phyloP scores from a whole-genome alignment of 1,284 basidiomycete genomes.

The Malassezia yamatoensis region DNA sequence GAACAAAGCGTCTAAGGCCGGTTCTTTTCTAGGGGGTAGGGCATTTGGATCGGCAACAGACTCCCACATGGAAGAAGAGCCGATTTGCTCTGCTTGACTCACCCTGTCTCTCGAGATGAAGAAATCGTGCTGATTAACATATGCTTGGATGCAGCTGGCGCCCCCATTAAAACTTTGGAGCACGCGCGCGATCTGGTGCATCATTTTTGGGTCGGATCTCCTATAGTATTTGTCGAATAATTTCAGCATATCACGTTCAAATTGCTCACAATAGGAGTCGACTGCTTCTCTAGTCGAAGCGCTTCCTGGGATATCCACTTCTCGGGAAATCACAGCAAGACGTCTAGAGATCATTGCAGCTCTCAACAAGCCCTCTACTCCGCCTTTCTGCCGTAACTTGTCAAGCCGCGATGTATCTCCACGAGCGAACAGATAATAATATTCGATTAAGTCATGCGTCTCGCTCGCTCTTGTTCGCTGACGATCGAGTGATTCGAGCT shows the following conservation, averaged over 20 bases:
- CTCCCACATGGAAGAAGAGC: conserved; percentile 66
- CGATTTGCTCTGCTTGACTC: conserved; percentile 56
- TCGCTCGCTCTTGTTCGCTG: conserved; percentile 86
- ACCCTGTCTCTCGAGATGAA: conserved; percentile 56
- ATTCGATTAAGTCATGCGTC: conserved; percentile 85
- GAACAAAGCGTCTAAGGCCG: conserved; percentile 70
- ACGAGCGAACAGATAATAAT: conserved; percentile 82
- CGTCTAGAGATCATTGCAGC: conserved; percentile 82
- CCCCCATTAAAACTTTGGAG: conserved; percentile 97
- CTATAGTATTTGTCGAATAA: conserved; percentile 79
- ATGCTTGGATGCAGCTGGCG: conserved; percentile 89
- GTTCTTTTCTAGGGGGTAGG: conserved; percentile 67
- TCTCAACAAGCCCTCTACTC: conserved; percentile 67
- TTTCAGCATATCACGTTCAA: conserved; percentile 95
- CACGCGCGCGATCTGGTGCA: conserved; percentile 97
- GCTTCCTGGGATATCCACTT: conserved; percentile 56
- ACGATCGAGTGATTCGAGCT: conserved; percentile 86
- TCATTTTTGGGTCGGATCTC: conserved; percentile 95
- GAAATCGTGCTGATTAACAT: conserved; percentile 92
- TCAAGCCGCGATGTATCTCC: conserved; percentile 72
- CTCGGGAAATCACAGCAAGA: conserved; percentile 76
- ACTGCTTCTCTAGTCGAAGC: conserved; percentile 53
- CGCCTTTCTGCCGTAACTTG: conserved; percentile 64
- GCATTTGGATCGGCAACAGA: conserved; percentile 57
- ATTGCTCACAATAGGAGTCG: conserved; percentile 92